Evolutionary conservation across 768 basidiomycete species (phyloP).

Genomic region (Lyophyllum semitale): DNA sequence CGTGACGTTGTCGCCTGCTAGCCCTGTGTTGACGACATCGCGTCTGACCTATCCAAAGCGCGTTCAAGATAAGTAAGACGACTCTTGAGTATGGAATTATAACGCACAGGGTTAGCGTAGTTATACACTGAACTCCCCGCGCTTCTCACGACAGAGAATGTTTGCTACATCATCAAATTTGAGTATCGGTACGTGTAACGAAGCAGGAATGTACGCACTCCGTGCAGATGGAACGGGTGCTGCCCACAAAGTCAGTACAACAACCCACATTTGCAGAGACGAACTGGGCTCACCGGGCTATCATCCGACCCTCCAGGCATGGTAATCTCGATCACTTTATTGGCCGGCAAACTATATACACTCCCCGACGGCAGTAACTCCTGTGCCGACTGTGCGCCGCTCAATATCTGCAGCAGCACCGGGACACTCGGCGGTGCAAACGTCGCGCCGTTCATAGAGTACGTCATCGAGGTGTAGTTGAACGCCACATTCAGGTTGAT

Average conservation of each 20-base stretch:
- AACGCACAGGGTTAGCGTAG: constrained; percentile 43
- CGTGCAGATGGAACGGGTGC: constrained; percentile 31
- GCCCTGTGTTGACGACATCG: constrained; percentile 36
- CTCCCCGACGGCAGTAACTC: constrained; percentile 48
- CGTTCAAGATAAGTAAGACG: no score
- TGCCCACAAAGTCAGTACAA: constrained; percentile 2
- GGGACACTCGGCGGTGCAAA: constrained; percentile 46
- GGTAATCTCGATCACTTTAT: constrained; percentile 44
- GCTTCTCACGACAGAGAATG: constrained; percentile 39
- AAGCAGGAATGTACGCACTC: constrained; percentile 13
- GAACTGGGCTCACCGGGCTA: constrained; percentile 27
- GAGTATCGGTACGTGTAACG: not conserved
- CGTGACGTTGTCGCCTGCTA: constrained; percentile 36
- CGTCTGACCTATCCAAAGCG: constrained; percentile 19
- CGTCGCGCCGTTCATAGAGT: constrained; percentile 30
- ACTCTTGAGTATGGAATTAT: not conserved
- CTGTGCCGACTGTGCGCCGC: constrained; percentile 46
- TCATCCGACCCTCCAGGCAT: constrained; percentile 36
- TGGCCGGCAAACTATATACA: constrained; percentile 46
- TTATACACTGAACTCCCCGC: constrained; percentile 35
- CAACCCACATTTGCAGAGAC: not conserved
- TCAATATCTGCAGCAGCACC: constrained; percentile 60
- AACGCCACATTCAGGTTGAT: constrained; percentile 22
- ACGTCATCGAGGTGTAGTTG: constrained; percentile 11
- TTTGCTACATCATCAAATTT: constrained; percentile 26